Evolutionary conservation across 2,329 filamentous ascomycete species (phyloP).

Genomic region (Calcarisporium arbuscula): DNA sequence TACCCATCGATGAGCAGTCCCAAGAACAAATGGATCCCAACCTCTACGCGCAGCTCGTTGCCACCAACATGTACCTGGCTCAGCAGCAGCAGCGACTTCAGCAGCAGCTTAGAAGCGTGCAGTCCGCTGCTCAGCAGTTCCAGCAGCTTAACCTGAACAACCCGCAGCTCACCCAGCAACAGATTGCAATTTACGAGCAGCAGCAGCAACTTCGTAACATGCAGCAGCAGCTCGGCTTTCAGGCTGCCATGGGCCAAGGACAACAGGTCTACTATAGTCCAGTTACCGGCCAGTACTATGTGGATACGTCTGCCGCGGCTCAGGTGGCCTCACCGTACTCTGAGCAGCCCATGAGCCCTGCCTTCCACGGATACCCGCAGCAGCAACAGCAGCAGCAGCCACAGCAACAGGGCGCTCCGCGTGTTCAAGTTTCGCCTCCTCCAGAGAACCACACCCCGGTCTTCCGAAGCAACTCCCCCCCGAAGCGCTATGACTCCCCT

Average conservation of each 20-base stretch:
- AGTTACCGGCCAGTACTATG: constrained; percentile 76
- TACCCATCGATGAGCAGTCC: constrained; percentile 64
- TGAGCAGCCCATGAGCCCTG: constrained; percentile 36
- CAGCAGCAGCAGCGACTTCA: constrained; percentile 94
- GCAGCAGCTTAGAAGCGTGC: constrained; percentile 82
- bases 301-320: constrained; percentile 55
- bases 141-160: constrained; percentile 66
- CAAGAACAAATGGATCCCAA: constrained; percentile 77
- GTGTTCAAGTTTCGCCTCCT: constrained; percentile 77
- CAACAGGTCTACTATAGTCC: constrained; percentile 83
- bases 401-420: constrained; percentile 54
- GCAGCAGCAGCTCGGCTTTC: constrained; percentile 24
- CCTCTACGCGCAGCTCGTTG: constrained; percentile 80
- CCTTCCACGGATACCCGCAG: constrained; percentile 24
- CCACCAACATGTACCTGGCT: constrained; percentile 85
- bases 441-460: constrained; percentile 48
- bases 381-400: constrained; percentile 32
- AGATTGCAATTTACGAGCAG: constrained; percentile 39
- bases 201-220: constrained; percentile 31
- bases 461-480: constrained; percentile 59
- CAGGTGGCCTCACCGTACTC: constrained; percentile 35
- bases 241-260: constrained; percentile 46
- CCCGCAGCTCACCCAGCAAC: constrained; percentile 39
- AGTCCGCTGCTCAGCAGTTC: constrained; percentile 76
- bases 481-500: constrained; percentile 63